phyloP scores from a whole-genome alignment of 148 eudicot species.

The Euryodendron excelsum region DNA sequence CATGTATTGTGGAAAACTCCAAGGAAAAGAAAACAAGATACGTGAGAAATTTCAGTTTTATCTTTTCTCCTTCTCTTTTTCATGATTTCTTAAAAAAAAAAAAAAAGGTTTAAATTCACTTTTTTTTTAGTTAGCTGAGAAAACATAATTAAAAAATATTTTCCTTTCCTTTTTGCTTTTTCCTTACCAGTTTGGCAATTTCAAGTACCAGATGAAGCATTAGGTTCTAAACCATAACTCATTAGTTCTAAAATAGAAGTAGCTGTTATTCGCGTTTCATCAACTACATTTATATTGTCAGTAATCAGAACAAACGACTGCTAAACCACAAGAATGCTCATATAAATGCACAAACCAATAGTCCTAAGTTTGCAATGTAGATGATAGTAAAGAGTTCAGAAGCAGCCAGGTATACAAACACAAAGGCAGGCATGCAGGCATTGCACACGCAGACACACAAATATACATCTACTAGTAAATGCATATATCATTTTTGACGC shows the following conservation, averaged over 20 bases:
- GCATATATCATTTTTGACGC: neutral
- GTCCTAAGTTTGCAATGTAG: neutral
- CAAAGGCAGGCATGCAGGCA: neutral
- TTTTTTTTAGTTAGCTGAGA: no score
- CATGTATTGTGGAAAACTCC: no score
- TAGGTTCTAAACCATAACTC: neutral
- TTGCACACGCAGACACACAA: neutral
- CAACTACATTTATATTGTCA: neutral
- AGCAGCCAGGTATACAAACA: neutral
- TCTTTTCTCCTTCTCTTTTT: neutral
- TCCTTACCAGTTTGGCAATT: neutral
- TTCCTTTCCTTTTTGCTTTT: neutral
- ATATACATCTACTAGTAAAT: neutral
- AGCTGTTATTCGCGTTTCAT: neutral
- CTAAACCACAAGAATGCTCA: neutral
- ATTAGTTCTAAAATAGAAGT: neutral
- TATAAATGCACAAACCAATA: neutral
- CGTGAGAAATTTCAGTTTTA: no score
- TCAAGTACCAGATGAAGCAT: neutral
- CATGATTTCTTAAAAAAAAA: no score
- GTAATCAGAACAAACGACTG: neutral
- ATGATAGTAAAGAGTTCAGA: neutral
- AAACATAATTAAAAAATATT: no score
- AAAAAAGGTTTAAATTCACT: no score
- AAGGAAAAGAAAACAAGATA: no score